Evolutionary conservation across 805 yeast species (phyloP).

Genomic region (Yarrowia sp.): DNA sequence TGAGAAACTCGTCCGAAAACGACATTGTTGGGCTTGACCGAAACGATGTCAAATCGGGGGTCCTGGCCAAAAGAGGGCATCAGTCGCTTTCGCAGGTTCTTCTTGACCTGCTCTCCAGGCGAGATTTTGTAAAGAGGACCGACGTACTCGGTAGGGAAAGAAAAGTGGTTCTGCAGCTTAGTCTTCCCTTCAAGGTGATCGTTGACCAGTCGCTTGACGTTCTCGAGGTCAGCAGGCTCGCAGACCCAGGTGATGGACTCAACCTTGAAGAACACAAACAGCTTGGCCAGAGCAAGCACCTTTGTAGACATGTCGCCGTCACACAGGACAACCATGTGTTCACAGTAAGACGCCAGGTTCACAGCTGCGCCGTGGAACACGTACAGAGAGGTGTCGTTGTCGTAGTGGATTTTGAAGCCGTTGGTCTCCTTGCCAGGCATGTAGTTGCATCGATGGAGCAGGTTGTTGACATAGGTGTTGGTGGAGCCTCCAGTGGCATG

Average conservation of each 20-base stretch:
- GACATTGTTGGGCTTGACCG: constrained; percentile 20
- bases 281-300: constrained; percentile 16
- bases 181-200: background rate
- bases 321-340: constrained; percentile 18
- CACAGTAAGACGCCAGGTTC: constrained; percentile 18
- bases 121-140: constrained; percentile 10
- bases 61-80: constrained; percentile 17
- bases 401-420: constrained; percentile 18
- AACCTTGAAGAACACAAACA: constrained; percentile 18
- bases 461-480: constrained; percentile 10
- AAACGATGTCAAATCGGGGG: constrained; percentile 14
- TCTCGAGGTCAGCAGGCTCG: constrained; percentile 6
- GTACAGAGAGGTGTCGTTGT: constrained; percentile 15
- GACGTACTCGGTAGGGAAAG: constrained; percentile 18
- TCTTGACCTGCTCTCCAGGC: background rate
- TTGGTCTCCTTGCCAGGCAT: constrained; percentile 17
- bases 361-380: constrained; percentile 20
- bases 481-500: constrained; percentile 22
- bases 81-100: constrained; percentile 12
- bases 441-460: constrained; percentile 20
- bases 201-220: background rate
- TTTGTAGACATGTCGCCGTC: constrained; percentile 5
- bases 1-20: constrained; percentile 17
- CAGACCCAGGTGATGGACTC: constrained; percentile 25
- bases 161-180: constrained; percentile 15